These are phyloP conservation scores for Penicillium robsamsonii DNA, from an alignment of 495 filamentous ascomycete genomes.

Conservation along the genomic window DNA sequence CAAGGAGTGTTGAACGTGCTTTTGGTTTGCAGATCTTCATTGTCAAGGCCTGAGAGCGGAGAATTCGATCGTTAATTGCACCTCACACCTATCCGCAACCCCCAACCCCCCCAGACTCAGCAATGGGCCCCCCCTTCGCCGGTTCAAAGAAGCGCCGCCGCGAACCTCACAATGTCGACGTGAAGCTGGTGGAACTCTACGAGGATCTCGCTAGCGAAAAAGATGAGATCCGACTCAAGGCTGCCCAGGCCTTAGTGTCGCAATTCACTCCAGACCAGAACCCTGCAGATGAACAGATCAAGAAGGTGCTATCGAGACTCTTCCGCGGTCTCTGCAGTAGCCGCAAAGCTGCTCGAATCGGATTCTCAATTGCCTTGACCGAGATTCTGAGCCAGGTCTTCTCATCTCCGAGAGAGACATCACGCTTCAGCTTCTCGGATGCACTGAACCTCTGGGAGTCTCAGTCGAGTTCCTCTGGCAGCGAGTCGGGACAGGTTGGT, in stretches of 20 bases:
- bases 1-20: conserved; percentile 17
- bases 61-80: conserved; percentile 1
- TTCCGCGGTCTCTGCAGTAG: conserved; percentile 88
- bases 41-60: conserved; percentile 7
- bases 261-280: conserved; percentile 47
- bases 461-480: conserved; percentile 62
- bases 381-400: conserved; percentile 69
- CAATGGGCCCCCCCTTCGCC: conserved; percentile 28
- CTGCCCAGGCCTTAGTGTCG: conserved; percentile 45
- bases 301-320: conserved; percentile 56
- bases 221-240: conserved; percentile 50
- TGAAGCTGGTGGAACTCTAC: conserved; percentile 53
- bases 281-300: conserved; percentile 41
- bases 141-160: conserved; percentile 48
- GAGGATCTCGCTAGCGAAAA: conserved; percentile 55
- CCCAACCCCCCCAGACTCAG: not conserved
- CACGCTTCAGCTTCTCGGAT: conserved; percentile 45
- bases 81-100: conserved; percentile 4
- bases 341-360: conserved; percentile 81
- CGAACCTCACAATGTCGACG: conserved; percentile 46
- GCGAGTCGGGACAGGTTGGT: conserved; percentile 61
- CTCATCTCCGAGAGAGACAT: conserved; percentile 22
- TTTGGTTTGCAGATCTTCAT: conserved; percentile 4
- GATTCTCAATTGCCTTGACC: conserved; percentile 87
- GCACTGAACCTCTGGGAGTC: conserved; percentile 64